These are phyloP conservation scores for Yamadazyma takamatsuzukensis DNA, from an alignment of 805 yeast genomes.

Conservation along the genomic window DNA sequence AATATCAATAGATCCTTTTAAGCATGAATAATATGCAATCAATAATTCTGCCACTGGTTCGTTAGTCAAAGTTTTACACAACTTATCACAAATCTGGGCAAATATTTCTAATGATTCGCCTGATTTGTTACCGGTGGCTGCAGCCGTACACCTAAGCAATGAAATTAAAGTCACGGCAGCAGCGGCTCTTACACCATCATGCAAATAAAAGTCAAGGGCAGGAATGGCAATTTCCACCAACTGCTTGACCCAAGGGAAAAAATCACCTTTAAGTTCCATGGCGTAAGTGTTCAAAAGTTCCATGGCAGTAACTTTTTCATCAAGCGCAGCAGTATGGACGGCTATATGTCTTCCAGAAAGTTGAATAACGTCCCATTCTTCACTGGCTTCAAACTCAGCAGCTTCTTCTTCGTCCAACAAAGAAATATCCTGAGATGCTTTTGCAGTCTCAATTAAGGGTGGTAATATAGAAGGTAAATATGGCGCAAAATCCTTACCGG, in stretches of 20 bases:
- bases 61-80: slow-evolving; percentile 61
- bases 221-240: slow-evolving; percentile 83
- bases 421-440: slow-evolving; percentile 84
- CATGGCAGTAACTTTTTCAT: slow-evolving; percentile 90
- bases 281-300: slow-evolving; percentile 85
- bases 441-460: slow-evolving; percentile 81
- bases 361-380: slow-evolving; percentile 94
- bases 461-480: slow-evolving; percentile 83
- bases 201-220: slow-evolving; percentile 84
- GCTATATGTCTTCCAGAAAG: slow-evolving; percentile 91
- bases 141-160: slow-evolving; percentile 60
- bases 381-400: slow-evolving; percentile 75
- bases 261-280: slow-evolving; percentile 73
- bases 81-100: slow-evolving; percentile 63
- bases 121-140: slow-evolving; percentile 53
- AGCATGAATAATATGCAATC: slow-evolving; percentile 71
- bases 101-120: slow-evolving; percentile 65
- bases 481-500: slow-evolving; percentile 84
- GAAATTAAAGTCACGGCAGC: slow-evolving; percentile 84
- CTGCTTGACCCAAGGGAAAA: slow-evolving; percentile 78
- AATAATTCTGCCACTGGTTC: slow-evolving; percentile 85
- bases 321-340: slow-evolving; percentile 89
- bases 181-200: slow-evolving; percentile 91
- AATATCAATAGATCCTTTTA: slow-evolving; percentile 61
- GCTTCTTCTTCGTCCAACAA: slow-evolving; percentile 86